phyloP scores from a whole-genome alignment of 768 basidiomycete species.

The Russula emetica region DNA sequence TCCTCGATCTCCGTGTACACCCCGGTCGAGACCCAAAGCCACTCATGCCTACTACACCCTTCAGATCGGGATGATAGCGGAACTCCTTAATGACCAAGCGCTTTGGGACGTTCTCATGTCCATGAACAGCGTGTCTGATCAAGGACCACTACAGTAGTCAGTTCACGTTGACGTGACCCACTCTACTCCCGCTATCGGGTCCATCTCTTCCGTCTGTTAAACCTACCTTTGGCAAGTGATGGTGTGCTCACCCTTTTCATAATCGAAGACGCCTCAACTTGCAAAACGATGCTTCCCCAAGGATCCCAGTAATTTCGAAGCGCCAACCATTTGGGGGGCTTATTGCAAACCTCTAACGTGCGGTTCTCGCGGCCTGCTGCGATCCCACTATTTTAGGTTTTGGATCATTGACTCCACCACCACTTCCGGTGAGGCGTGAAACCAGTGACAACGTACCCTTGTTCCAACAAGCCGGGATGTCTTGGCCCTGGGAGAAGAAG shows the following conservation, averaged over 20 bases:
- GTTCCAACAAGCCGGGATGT: not conserved
- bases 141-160: not conserved
- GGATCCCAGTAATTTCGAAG: constrained; percentile 3
- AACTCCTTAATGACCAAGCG: not conserved
- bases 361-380: constrained; percentile 2
- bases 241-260: not conserved
- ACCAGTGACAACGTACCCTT: not conserved
- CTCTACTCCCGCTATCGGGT: not conserved
- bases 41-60: not conserved
- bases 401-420: not conserved
- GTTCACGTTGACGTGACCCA: constrained; percentile 1
- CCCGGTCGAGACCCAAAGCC: not conserved
- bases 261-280: not conserved
- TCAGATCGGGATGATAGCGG: not conserved
- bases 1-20: not conserved
- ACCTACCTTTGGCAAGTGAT: not conserved
- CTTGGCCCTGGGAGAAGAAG: not conserved
- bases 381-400: not conserved
- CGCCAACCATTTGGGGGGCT: not conserved
- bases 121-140: not conserved
- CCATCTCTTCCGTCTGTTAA: constrained; percentile 3
- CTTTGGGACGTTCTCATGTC: not conserved
- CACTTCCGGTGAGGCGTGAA: not conserved
- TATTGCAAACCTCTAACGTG: constrained; percentile 7
- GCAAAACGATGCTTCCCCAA: not conserved